These are phyloP conservation scores for Parachlorella kessleri DNA, from an alignment of 139 green algal genomes.

Conservation along the genomic window DNA sequence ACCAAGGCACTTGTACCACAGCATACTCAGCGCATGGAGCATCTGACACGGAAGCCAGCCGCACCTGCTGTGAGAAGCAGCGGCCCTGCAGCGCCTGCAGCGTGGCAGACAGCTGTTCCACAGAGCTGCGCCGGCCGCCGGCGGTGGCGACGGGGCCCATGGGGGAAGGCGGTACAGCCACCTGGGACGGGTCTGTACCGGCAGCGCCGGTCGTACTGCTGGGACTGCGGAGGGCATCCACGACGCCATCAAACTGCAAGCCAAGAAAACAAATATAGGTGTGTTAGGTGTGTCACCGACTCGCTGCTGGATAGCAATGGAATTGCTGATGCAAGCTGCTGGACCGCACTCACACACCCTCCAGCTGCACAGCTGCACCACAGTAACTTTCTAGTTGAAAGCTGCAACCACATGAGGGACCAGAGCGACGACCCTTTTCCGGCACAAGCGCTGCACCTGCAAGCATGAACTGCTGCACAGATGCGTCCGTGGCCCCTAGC, in stretches of 20 bases:
- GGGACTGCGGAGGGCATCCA: background rate
- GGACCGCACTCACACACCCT: too few species aligned
- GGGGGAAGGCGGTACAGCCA: conserved; percentile 1
- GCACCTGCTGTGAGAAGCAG: conserved; percentile 27
- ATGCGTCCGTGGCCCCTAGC: too few species aligned
- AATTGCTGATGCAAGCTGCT: background rate
- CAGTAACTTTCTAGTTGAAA: too few species aligned
- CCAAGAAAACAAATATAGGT: conserved; percentile 1
- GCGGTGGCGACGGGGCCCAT: background rate
- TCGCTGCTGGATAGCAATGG: background rate
- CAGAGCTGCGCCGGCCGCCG: background rate
- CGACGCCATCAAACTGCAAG: background rate
- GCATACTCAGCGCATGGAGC: background rate
- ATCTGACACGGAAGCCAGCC: background rate
- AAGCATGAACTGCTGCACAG: too few species aligned
- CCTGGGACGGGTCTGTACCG: background rate
- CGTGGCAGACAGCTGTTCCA: too few species aligned
- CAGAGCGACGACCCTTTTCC: too few species aligned
- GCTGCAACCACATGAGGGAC: too few species aligned
- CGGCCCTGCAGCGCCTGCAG: conserved; percentile 35
- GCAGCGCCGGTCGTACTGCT: background rate
- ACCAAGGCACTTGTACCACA: too few species aligned
- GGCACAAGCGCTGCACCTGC: too few species aligned
- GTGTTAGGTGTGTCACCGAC: conserved; percentile 10
- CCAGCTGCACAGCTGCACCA: too few species aligned